phyloP scores from a whole-genome alignment of 345 rosid species.

The Lumnitzera littorea region DNA sequence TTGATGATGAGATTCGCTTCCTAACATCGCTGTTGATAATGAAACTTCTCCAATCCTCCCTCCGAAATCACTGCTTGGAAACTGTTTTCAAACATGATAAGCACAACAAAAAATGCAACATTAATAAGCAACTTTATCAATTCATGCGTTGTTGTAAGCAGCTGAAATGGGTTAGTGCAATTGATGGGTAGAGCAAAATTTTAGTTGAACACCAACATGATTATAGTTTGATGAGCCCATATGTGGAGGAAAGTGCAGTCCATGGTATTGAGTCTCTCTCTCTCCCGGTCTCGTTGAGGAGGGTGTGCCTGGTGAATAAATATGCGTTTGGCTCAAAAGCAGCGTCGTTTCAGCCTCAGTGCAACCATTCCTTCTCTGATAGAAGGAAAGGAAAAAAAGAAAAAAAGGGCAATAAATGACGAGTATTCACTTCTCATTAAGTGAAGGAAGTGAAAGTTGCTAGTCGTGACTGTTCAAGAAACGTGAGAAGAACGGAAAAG shows the following conservation, averaged over 20 bases:
- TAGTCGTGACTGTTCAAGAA: background rate
- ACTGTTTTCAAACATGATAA: conserved; percentile 8
- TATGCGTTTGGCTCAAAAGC: conserved; percentile 49
- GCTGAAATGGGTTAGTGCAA: background rate
- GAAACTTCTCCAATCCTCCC: conserved; percentile 48
- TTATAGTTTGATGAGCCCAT: conserved; percentile 22
- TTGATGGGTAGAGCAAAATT: background rate
- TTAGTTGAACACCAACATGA: conserved; percentile 12
- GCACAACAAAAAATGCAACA: background rate
- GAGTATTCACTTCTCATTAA: background rate
- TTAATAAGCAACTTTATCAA: background rate
- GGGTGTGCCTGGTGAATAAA: conserved; percentile 36
- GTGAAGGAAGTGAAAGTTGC: background rate
- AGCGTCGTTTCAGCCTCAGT: conserved; percentile 42
- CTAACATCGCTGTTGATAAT: conserved; percentile 17
- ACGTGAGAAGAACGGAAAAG: background rate
- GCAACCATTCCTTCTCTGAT: conserved; percentile 22
- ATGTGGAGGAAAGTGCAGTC: conserved; percentile 32
- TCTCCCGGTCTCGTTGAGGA: conserved; percentile 2
- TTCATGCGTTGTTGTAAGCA: background rate
- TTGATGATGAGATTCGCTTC: conserved; percentile 16
- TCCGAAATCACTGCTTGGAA: conserved; percentile 55
- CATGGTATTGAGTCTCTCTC: conserved; percentile 28
- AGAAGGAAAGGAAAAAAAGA: background rate
- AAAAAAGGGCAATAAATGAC: background rate